phyloP scores from a whole-genome alignment of 306 rosid species.

The Prunus davidiana region DNA sequence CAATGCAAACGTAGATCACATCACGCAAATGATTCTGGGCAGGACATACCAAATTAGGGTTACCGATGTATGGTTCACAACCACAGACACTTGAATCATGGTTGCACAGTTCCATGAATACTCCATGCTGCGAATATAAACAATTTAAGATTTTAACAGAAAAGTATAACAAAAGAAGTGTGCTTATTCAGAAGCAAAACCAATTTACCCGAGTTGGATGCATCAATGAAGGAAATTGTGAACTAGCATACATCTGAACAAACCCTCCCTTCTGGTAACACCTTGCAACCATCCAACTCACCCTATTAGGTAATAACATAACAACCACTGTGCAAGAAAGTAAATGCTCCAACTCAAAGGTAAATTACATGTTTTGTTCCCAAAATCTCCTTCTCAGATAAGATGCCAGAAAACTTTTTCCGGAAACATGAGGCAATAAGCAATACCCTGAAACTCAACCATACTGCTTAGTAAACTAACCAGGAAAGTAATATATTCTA shows the following conservation, averaged over 20 bases:
- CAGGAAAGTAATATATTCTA: conserved; percentile 17
- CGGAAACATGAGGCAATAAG: conserved; percentile 66
- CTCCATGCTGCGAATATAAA: conserved; percentile 59
- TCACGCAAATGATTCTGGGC: not conserved
- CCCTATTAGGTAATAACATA: conserved; percentile 21
- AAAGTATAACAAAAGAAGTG: conserved; percentile 14
- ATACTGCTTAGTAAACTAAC: conserved; percentile 21
- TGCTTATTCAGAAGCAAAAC: conserved; percentile 9
- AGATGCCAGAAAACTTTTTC: conserved; percentile 65
- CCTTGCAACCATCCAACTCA: conserved; percentile 39
- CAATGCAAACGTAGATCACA: conserved; percentile 2
- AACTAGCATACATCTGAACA: conserved; percentile 59
- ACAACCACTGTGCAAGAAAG: conserved; percentile 3
- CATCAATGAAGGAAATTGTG: conserved; percentile 44
- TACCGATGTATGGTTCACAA: conserved; percentile 43
- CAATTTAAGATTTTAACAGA: conserved; percentile 9
- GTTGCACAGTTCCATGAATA: conserved; percentile 51
- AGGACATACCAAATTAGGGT: conserved; percentile 57
- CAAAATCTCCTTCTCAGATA: conserved; percentile 71
- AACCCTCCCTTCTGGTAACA: conserved; percentile 80
- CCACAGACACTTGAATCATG: conserved; percentile 54
- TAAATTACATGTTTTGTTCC: conserved; percentile 80
- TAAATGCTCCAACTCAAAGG: conserved; percentile 19
- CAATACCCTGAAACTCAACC: conserved; percentile 66
- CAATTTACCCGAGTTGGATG: conserved; percentile 52